Evolutionary conservation across 495 filamentous ascomycete species (phyloP), one percentile per base, ranked within the genome.

Genomic region (Copromyces sp.): DNA sequence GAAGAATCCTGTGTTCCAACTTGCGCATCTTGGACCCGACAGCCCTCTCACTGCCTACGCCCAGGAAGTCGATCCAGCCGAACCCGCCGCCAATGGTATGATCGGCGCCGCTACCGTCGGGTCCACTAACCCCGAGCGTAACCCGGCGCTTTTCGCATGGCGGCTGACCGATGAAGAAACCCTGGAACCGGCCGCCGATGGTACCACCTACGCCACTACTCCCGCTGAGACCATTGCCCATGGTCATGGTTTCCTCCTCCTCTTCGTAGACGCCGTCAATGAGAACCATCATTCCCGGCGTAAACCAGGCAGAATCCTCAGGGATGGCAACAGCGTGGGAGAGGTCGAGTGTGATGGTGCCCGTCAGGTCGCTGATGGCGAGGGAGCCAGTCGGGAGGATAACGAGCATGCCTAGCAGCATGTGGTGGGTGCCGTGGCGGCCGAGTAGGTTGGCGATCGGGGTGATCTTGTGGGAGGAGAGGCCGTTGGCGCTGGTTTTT

Each of bases 1-100:
- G 82, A 2, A 83, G 73, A n/a, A 86, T 73, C n/a, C 82, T 74
- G 44, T 81, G 79, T 77, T 93, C 90, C 4, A 97, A 82, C 75
- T 86, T 91, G 42, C 93, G 88, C 93, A 99, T 97, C 12, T 89
- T 89, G 2, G 88, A 80, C 0, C 95, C 94, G 12, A 90, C 88
- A 35, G 93, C 93, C 69, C 94, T 91, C 79, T 97, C 94, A 74
- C 93, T 95, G 9, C 95, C 95, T 3, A 94, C 88, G 29, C 96
- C 95, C 0, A 97, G 82, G 79, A 98, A 98, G 78, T 99, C 96
- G 9, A 97, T 91, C 93, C 97, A 98, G 12, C 95, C 96, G 78
- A 98, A 97, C 1, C 93, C 94, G 70, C 89, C 90, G 24, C 92
- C 91, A 73, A 90, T 88, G 20, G 88, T 90, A 75, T 90, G 87